phyloP scores from a whole-genome alignment of 495 filamentous ascomycete genomes.

The Lindgomyces ingoldianus region DNA sequence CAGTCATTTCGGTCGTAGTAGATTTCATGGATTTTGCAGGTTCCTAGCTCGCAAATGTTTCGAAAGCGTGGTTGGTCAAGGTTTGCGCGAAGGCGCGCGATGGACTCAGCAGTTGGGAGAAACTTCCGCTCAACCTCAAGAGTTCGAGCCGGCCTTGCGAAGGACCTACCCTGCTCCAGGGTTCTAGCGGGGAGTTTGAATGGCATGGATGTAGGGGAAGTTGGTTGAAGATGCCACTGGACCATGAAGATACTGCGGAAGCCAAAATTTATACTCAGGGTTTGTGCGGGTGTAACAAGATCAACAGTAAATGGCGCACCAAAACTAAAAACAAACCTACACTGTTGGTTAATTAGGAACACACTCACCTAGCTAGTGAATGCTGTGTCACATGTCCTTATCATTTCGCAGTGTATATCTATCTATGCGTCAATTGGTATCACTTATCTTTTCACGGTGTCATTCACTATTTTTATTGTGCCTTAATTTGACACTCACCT shows the following conservation, averaged over 20 bases:
- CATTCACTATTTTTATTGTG: no score
- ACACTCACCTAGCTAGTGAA: neutral
- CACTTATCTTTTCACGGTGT: no score
- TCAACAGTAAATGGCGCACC: no score
- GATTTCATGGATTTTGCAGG: neutral
- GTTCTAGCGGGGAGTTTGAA: neutral
- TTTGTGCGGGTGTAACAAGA: no score
- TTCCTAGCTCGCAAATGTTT: neutral
- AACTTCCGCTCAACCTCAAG: conserved; percentile 16
- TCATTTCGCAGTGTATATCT: no score
- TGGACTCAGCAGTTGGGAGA: neutral
- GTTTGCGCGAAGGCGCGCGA: neutral
- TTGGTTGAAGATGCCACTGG: neutral
- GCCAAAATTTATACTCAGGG: neutral
- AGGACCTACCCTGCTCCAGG: neutral
- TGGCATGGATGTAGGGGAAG: no score
- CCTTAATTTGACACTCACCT: no score
- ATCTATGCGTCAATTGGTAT: no score
- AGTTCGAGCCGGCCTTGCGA: neutral
- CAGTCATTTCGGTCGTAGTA: neutral
- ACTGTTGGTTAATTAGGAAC: neutral
- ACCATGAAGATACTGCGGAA: neutral
- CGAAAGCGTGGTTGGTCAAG: neutral
- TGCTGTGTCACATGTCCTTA: neutral
- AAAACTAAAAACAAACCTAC: neutral